Conservation (phyloP, 140 eudicot species). For the Bidens hawaiensis region DNA sequence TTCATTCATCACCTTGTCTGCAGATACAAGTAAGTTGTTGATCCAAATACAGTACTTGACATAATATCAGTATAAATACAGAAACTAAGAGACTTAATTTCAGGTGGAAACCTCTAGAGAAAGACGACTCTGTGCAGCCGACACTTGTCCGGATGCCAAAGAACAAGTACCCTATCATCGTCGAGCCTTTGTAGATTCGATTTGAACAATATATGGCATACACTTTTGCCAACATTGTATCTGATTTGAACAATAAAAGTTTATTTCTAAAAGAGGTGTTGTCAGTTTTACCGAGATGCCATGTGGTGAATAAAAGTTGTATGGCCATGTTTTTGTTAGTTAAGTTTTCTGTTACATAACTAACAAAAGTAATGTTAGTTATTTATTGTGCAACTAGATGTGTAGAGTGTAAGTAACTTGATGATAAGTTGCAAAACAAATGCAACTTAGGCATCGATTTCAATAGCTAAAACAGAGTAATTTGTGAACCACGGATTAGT, state of each 20-base stretch:
- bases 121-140: conserved; percentile 70
- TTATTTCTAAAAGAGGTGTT: background rate
- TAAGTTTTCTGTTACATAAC: no score
- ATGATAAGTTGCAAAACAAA: no score
- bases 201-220: background rate
- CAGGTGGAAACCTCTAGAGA: conserved; percentile 83
- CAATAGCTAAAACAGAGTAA: no score
- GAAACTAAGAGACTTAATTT: conserved; percentile 17
- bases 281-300: background rate
- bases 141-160: conserved; percentile 86
- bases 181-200: conserved; percentile 49
- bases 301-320: no score
- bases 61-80: background rate
- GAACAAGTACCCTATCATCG: conserved; percentile 72
- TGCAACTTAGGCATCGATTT: no score
- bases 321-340: no score
- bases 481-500: no score
- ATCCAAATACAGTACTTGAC: background rate
- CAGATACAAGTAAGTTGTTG: conserved; percentile 70
- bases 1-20: conserved; percentile 76
- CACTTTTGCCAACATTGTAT: background rate
- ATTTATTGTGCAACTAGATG: no score
- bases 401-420: no score
- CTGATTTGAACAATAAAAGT: background rate
- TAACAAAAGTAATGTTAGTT: no score